Percentiles rank a stretch among this genome's conserved stretches.
These are phyloP conservation scores for Vachellia pachyceras DNA, from an alignment of 306 rosid species.

Conservation along the genomic window DNA sequence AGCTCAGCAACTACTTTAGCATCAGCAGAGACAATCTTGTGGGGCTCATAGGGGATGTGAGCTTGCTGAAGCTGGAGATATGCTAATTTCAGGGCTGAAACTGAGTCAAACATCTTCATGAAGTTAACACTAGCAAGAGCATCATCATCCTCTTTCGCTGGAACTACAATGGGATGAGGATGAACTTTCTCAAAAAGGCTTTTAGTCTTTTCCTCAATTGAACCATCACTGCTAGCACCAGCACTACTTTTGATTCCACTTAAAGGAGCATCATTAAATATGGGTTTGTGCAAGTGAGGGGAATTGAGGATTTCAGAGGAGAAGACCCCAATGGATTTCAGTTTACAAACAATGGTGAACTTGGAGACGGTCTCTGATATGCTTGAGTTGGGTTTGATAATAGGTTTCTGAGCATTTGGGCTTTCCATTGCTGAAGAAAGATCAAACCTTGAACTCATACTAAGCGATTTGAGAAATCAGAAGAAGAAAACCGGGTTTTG, in stretches of 20 bases:
- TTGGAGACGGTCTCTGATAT: constrained; percentile 73
- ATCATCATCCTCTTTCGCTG: constrained; percentile 21
- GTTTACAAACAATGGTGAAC: constrained; percentile 71
- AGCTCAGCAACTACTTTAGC: constrained; percentile 66
- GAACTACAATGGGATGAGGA: constrained; percentile 50
- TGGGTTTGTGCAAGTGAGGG: constrained; percentile 44
- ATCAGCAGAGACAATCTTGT: constrained; percentile 75
- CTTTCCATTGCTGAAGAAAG: constrained; percentile 54
- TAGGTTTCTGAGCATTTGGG: constrained; percentile 52
- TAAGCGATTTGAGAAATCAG: constrained; percentile 27
- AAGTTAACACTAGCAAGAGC: constrained; percentile 43
- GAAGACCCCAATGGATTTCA: constrained; percentile 80
- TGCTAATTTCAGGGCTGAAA: constrained; percentile 70
- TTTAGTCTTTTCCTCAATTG: constrained; percentile 42
- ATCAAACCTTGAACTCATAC: constrained; percentile 39
- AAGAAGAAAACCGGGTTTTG: neutral
- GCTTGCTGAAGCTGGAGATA: constrained; percentile 86
- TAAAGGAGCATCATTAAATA: constrained; percentile 30
- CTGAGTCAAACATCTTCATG: constrained; percentile 56
- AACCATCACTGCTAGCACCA: neutral
- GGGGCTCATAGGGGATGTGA: constrained; percentile 73
- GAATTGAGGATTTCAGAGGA: constrained; percentile 57
- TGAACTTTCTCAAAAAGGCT: constrained; percentile 50
- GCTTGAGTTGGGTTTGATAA: constrained; percentile 62
- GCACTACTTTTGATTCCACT: constrained; percentile 39